phyloP scores from a whole-genome alignment of 441 rosid genomes.

The Adansonia grandidieri region DNA sequence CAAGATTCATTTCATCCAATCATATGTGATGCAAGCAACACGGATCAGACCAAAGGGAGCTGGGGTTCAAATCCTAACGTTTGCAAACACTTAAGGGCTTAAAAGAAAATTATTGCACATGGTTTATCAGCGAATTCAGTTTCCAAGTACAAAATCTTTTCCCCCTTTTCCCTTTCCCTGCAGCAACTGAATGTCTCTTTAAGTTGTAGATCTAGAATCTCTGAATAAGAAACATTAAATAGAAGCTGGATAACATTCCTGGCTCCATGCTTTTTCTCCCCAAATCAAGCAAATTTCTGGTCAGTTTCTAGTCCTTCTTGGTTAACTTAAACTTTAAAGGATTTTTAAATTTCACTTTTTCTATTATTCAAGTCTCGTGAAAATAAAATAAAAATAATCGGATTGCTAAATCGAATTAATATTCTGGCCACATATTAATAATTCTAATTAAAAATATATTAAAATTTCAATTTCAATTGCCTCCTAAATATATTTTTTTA shows the following conservation, averaged over 20 bases:
- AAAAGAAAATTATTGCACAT: background rate
- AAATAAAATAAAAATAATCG: background rate
- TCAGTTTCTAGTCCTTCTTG: background rate
- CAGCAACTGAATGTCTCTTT: background rate
- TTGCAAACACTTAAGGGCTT: background rate
- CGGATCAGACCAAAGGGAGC: background rate
- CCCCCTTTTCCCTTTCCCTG: background rate
- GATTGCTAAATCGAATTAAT: slow-evolving; percentile 4
- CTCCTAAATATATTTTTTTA: background rate
- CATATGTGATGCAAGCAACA: background rate
- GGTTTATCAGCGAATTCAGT: background rate
- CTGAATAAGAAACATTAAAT: background rate
- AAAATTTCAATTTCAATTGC: background rate
- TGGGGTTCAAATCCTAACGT: background rate
- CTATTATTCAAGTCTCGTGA: background rate
- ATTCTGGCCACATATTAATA: background rate
- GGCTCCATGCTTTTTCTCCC: background rate
- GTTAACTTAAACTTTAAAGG: background rate
- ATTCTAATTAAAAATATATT: background rate
- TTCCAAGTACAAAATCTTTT: background rate
- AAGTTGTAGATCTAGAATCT: background rate
- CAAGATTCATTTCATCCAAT: background rate
- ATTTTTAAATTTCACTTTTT: background rate
- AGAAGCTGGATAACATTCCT: background rate
- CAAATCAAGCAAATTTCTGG: background rate